phyloP scores from a whole-genome alignment of 1,284 basidiomycete species.

The Coniferiporia weirii region DNA sequence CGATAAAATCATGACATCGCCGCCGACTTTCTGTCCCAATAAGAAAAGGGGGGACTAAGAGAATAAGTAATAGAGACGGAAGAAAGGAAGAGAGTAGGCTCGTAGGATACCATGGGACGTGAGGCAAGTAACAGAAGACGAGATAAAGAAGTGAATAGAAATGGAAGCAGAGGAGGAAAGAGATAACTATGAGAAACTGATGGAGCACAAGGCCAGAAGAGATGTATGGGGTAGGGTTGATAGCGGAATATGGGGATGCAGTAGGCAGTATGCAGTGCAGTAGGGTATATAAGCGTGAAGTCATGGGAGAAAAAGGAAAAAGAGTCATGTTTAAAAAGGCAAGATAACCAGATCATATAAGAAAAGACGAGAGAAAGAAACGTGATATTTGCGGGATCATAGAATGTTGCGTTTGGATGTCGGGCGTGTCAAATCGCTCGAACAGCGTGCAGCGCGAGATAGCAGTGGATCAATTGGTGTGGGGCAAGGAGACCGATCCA shows the following conservation, averaged over 20 bases:
- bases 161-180: background rate
- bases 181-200: background rate
- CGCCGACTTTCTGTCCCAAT: background rate
- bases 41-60: background rate
- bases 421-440: background rate
- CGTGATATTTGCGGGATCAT: background rate
- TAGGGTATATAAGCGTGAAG: constrained; percentile 16
- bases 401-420: background rate
- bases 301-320: constrained; percentile 7
- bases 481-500: background rate
- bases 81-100: background rate
- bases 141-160: background rate
- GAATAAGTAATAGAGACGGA: no score
- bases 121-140: background rate
- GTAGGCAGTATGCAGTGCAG: constrained; percentile 10
- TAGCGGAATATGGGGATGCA: constrained; percentile 3
- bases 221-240: background rate
- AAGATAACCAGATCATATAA: constrained; percentile 7
- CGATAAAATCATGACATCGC: constrained; percentile 3
- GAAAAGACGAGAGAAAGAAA: background rate
- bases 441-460: background rate
- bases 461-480: background rate
- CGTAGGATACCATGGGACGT: background rate
- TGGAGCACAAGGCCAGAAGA: background rate
- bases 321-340: background rate